Evolutionary conservation across 78 protist species (phyloP).

Genomic region (Dictyostelium purpureum): DNA sequence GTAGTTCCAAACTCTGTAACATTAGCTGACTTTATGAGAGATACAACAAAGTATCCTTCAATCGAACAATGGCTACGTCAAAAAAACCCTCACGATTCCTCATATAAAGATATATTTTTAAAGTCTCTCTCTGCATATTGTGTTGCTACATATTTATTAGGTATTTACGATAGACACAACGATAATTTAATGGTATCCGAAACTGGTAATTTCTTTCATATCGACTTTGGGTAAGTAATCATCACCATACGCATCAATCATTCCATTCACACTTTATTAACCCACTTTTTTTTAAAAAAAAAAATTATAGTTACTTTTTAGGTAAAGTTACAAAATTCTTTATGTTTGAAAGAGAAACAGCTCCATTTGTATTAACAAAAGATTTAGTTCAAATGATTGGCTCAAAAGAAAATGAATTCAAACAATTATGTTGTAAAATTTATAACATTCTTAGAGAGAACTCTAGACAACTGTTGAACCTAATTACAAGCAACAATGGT

Average conservation of each 20-base stretch:
- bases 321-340: slow-evolving; percentile 66
- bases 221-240: neutral
- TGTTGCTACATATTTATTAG: slow-evolving; percentile 97
- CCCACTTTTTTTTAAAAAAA: neutral
- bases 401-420: slow-evolving; percentile 28
- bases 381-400: slow-evolving; percentile 61
- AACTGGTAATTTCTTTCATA: slow-evolving; percentile 87
- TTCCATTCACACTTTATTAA: neutral
- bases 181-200: slow-evolving; percentile 95
- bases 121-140: slow-evolving; percentile 92
- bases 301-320: slow-evolving; percentile 39
- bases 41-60: neutral
- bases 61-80: slow-evolving; percentile 83
- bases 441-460: slow-evolving; percentile 42
- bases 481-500: slow-evolving; percentile 3
- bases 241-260: too few relatives aligned
- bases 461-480: slow-evolving; percentile 28
- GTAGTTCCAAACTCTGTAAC: slow-evolving; percentile 93
- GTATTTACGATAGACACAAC: slow-evolving; percentile 98
- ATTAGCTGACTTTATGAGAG: slow-evolving; percentile 83
- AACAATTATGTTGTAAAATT: slow-evolving; percentile 28
- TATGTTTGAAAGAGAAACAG: slow-evolving; percentile 60
- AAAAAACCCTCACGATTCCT: slow-evolving; percentile 31
- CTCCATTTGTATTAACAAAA: slow-evolving; percentile 62
- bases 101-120: slow-evolving; percentile 72